These are phyloP conservation scores for Thermoascus crustaceus DNA, from an alignment of 2,329 filamentous ascomycete genomes.

Conservation along the genomic window DNA sequence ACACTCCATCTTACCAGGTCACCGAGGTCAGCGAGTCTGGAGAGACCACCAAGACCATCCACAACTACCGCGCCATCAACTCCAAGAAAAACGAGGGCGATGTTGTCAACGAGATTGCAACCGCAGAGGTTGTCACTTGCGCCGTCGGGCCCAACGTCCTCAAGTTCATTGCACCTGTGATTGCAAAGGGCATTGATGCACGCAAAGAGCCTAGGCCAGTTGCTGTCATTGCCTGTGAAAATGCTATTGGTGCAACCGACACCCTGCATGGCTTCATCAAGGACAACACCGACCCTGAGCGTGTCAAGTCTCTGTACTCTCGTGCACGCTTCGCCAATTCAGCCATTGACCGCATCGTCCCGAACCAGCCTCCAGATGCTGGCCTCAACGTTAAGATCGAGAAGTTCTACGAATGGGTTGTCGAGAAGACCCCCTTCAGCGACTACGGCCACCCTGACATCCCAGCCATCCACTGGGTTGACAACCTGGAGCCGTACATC, in stretches of 20 bases:
- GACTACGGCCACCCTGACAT: conserved; percentile 63
- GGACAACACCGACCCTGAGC: conserved; percentile 61
- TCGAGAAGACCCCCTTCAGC: conserved; percentile 78
- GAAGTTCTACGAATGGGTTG: conserved; percentile 99
- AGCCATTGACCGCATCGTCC: conserved; percentile 96
- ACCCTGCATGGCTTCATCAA: conserved; percentile 77
- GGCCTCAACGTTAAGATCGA: conserved; percentile 91
- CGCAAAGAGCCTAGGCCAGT: conserved; percentile 61
- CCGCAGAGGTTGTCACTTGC: conserved; percentile 87
- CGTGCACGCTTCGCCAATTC: conserved; percentile 93
- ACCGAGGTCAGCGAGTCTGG: conserved; percentile 85
- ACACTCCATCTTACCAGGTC: conserved; percentile 71
- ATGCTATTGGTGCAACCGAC: conserved; percentile 90
- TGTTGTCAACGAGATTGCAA: conserved; percentile 74
- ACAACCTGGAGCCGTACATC: conserved; percentile 86
- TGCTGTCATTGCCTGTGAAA: conserved; percentile 95
- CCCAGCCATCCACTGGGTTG: conserved; percentile 85
- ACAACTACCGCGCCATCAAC: conserved; percentile 96
- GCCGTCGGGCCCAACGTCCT: conserved; percentile 94
- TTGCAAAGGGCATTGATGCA: conserved; percentile 84
- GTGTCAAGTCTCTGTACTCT: conserved; percentile 58
- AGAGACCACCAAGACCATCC: conserved; percentile 72
- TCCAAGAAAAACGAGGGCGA: conserved; percentile 76
- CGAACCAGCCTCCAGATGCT: conserved; percentile 70
- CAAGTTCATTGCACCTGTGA: conserved; percentile 90